Percentiles rank a stretch among this genome's conserved stretches.
phyloP scores from a whole-genome alignment of 2,329 filamentous ascomycete species.

The Niveomyces coronatus region DNA sequence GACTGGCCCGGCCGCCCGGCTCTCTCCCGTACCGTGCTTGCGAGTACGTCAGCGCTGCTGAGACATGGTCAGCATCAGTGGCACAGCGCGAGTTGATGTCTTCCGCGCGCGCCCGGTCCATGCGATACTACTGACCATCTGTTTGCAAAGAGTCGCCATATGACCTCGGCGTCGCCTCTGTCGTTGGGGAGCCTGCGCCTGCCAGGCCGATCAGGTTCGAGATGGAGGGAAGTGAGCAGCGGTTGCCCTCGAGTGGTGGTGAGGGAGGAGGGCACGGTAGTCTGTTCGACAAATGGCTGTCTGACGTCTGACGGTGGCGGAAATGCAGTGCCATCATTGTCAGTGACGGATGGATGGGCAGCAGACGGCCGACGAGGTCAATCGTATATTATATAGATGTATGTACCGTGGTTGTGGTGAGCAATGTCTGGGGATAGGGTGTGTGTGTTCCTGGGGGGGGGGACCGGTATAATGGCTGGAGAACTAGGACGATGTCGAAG shows the following conservation, averaged over 20 bases:
- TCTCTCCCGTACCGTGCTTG: conserved; percentile 9
- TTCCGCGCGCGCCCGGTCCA: no score
- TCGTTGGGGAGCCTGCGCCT: conserved; percentile 54
- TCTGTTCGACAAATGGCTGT: conserved; percentile 27
- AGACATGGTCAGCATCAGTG: not conserved
- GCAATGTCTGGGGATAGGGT: no score
- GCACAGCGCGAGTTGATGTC: not conserved
- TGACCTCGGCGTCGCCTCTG: conserved; percentile 42
- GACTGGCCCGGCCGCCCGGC: conserved; percentile 12
- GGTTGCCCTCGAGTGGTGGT: conserved; percentile 66
- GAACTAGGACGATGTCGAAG: no score
- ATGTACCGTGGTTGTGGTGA: no score
- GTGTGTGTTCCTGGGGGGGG: not conserved
- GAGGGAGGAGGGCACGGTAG: conserved; percentile 58
- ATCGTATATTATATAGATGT: no score
- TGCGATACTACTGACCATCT: conserved; percentile 17
- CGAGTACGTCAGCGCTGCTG: not conserved
- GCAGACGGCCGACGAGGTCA: no score
- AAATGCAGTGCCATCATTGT: conserved; percentile 16
- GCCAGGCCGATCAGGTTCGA: conserved; percentile 80
- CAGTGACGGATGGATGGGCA: conserved; percentile 3
- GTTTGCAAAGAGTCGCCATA: conserved; percentile 26
- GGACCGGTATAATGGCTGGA: no score
- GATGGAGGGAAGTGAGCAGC: conserved; percentile 86
- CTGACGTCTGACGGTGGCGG: conserved; percentile 30